phyloP scores from a whole-genome alignment of 2,329 filamentous ascomycete genomes.

The Ophiostoma novo-ulmi region DNA sequence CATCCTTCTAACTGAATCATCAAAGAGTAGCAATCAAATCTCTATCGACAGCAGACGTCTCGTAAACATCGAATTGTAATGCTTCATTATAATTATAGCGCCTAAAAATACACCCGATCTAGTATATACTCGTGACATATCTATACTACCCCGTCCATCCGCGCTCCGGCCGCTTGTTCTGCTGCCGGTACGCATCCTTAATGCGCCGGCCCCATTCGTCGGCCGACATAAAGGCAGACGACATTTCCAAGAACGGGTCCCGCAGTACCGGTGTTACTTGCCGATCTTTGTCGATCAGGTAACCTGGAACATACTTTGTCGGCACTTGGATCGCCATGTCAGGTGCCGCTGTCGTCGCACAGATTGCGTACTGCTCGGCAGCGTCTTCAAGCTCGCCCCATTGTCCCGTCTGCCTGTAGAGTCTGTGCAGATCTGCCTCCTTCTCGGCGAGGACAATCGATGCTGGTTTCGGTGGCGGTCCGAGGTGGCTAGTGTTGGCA shows the following conservation, averaged over 20 bases:
- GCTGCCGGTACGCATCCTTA: constrained; percentile 35
- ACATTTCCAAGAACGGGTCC: constrained; percentile 33
- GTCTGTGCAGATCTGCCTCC: neutral
- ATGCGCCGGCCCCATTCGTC: constrained; percentile 35
- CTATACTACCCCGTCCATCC: constrained; percentile 1
- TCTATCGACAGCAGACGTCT: too few species aligned
- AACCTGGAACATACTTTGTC: constrained; percentile 37
- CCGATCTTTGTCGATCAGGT: constrained; percentile 49
- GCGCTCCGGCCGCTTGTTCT: constrained; percentile 20
- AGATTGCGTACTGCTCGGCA: neutral
- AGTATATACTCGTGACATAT: neutral
- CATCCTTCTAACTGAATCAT: neutral
- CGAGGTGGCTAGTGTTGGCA: constrained; percentile 36
- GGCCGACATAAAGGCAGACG: constrained; percentile 19
- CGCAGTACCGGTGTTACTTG: constrained; percentile 56
- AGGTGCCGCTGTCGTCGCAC: neutral
- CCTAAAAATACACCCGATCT: neutral
- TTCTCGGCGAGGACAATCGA: constrained; percentile 21
- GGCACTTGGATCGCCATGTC: constrained; percentile 17
- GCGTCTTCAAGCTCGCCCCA: neutral
- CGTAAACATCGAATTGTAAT: neutral
- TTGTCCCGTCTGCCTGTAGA: neutral
- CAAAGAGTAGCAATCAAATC: too few species aligned
- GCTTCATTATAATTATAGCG: neutral
- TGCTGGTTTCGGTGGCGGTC: constrained; percentile 9